Conservation (phyloP, 768 basidiomycete genomes). For the Leucogyrophana mollusca region DNA sequence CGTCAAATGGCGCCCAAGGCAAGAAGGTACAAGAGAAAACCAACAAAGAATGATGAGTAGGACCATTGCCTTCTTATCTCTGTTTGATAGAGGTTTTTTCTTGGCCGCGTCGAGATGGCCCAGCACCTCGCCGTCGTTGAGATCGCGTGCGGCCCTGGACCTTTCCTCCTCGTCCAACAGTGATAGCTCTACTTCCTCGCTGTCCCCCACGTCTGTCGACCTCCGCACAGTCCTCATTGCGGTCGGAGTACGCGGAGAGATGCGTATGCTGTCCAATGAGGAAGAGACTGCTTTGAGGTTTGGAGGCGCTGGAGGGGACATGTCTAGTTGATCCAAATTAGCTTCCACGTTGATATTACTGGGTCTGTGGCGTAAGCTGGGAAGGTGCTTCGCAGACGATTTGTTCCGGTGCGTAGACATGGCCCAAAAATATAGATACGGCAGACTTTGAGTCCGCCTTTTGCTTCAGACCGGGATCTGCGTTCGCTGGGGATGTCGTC, state of each 20-base stretch:
- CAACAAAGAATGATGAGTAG: conserved; percentile 85
- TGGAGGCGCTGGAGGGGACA: conserved; percentile 24
- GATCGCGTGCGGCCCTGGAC: conserved; percentile 40
- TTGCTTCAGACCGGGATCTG: conserved; percentile 7
- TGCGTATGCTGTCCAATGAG: conserved; percentile 57
- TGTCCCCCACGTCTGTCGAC: conserved; percentile 24
- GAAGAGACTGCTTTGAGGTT: conserved; percentile 55
- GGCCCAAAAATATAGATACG: too few species aligned
- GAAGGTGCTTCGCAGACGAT: conserved; percentile 24
- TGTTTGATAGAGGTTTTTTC: conserved; percentile 56
- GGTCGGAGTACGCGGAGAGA: conserved; percentile 51
- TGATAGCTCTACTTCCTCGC: conserved; percentile 61
- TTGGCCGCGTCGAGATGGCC: conserved; percentile 29
- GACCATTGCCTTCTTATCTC: conserved; percentile 83
- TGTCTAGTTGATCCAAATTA: conserved; percentile 22
- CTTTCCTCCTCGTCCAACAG: conserved; percentile 60
- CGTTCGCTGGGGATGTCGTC: neutral
- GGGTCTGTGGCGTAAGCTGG: conserved; percentile 28
- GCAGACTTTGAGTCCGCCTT: too few species aligned
- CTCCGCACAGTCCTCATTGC: conserved; percentile 35
- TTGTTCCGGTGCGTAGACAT: conserved; percentile 26
- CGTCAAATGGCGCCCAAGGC: conserved; percentile 15
- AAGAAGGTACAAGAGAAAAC: conserved; percentile 30
- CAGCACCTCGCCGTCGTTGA: conserved; percentile 37
- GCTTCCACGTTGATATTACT: conserved; percentile 39